Percentiles rank a stretch among this genome's conserved stretches.
Conservation (phyloP, 305 asterid species). For the Ajuga reptans region DNA sequence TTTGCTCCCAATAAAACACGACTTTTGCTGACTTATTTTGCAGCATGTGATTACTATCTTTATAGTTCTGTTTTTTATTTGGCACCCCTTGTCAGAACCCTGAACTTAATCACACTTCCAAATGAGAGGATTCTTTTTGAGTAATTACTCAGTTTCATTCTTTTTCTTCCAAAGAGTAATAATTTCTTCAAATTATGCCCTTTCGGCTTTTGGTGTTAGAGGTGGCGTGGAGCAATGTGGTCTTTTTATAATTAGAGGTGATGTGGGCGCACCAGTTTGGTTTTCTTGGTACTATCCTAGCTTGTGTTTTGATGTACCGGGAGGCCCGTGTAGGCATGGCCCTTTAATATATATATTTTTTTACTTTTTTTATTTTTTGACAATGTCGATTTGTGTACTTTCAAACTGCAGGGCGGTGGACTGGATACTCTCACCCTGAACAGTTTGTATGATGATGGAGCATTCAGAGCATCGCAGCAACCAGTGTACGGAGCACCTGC, state of each 20-base stretch:
- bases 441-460: conserved; percentile 81
- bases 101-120: too few relatives aligned
- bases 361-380: not conserved
- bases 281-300: not conserved
- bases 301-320: not conserved
- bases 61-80: too few relatives aligned
- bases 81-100: too few relatives aligned
- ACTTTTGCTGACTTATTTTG: not conserved
- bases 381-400: not conserved
- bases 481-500: conserved; percentile 77
- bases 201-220: not conserved
- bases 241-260: too few relatives aligned
- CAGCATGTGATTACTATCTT: too few relatives aligned
- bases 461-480: conserved; percentile 79
- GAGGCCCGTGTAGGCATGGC: too few relatives aligned
- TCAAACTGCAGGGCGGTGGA: conserved; percentile 71
- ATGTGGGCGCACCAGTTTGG: too few relatives aligned
- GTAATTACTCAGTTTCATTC: too few relatives aligned
- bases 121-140: too few relatives aligned
- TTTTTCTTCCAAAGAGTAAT: too few relatives aligned
- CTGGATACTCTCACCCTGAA: conserved; percentile 79
- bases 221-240: not conserved
- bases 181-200: not conserved
- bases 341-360: too few relatives aligned
- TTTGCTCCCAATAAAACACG: not conserved